Base-by-base conservation (phyloP, 306 rosid genomes). In the Medicago arabica region DNA sequence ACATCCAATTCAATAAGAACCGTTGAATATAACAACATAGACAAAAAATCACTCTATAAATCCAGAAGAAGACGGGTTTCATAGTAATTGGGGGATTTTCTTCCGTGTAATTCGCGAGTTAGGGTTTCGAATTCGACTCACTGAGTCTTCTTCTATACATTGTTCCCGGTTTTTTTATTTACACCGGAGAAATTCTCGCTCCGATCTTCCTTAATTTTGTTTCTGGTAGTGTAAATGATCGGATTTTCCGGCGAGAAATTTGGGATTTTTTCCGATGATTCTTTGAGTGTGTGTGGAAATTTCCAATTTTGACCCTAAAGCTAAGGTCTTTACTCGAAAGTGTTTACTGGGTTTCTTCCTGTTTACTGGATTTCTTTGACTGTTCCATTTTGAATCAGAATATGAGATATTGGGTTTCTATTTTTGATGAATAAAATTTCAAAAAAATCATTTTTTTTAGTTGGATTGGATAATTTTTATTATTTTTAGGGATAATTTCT, bases 301-400 rank as follows among this genome's bases (percentile, higher is more conserved):
- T 84, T 66, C 71, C 54, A 38, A 72, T 83, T 90, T 85, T 88
- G 83, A 66, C 71, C 75, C 77, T 38, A 51, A 55, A 75, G 74
- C 72, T 13, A 44, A 75, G 76, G 68, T 80, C 75, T 75, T 46
- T 36, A 67, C 70, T 79, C 49, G 4, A 49, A 79, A 76, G 21
- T n/a, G 68, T 58, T 58, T 1, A 17, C 55, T 17, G 62, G 23
- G 19, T 80, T 80, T 25, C 28, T 25, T 25, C 28, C 2, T 15
- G 67, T 58, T 66, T 1, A 17, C 55, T 17, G 62, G 23, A 15
- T 80, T 71, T 67, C 44, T 40, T 4, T 43, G 49, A 43, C 54
- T 61, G 59, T 65, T 13, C 43, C 79, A 31, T 58, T 78, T 61
- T 71, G 81, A 62, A 46, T 79, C 65, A 49, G 31, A 28, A 77